Evolutionary conservation across 805 yeast genomes (phyloP), one percentile per base, ranked within the genome.

Genomic region (Candida yuanshanica): DNA sequence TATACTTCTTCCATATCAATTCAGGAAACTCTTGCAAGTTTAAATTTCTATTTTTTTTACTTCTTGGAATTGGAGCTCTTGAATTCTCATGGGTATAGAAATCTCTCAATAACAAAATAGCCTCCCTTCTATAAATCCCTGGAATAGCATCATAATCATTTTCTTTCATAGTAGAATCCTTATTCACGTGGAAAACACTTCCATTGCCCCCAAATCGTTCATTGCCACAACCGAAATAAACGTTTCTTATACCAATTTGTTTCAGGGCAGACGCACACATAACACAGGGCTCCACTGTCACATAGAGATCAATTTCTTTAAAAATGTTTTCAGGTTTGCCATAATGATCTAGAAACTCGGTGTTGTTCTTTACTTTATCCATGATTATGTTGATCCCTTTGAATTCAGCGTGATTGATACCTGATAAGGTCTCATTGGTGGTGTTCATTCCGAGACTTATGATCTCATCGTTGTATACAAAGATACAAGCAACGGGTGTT

Each of bases 171-270:
- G 65, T 62, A 4, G 43, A 39, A 41, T 78, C 84, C 4, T 59
- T 53, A 49, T 81, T 75, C 2, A 87, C 70, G 10, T 70, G 63
- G 22, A 88, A 61, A 2, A 91, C 93, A 0, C 95, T 81, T 1
- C 98, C 98, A 59, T 90, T 90, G 0, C 99, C 98, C 0, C 99
- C 99, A 64, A 93, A 93, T 35, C 98, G 64, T 47, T 91, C 98
- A 59, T 93, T 93, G 0, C 88, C 93, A 55, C 96, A 90, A 0
- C 99, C 98, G 55, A 87, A 93, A 35, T 80, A 79, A 2, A 91
- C 96, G 32, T 69, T 67, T 23, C 76, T 63, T 10, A 93, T 77
- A 2, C 83, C 82, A 35, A 90, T 59, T 52, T 93, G 99, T 44
- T 90, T 72, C 32, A 93, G 63, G 3, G 95, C 89, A 32, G 93